These are phyloP conservation scores for Colletotrichum tanaceti DNA, from an alignment of 2,329 filamentous ascomycete genomes.

Conservation along the genomic window DNA sequence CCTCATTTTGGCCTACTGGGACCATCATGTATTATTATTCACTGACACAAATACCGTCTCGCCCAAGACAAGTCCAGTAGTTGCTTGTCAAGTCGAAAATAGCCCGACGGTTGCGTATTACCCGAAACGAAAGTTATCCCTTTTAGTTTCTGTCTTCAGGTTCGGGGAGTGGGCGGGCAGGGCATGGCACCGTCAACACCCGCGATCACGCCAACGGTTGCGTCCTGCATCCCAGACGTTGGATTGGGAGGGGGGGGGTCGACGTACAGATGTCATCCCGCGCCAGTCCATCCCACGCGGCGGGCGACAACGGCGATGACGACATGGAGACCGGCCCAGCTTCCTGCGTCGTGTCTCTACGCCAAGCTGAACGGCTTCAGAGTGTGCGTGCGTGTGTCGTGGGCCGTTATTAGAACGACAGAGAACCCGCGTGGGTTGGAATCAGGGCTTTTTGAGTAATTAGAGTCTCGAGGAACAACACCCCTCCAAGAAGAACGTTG, in stretches of 20 bases:
- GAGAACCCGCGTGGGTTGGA: background rate
- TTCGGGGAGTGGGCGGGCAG: background rate
- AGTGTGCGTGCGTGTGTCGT: background rate
- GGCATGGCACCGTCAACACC: slow-evolving; percentile 35
- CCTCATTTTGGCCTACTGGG: background rate
- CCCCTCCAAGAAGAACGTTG: no score
- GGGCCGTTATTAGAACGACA: slow-evolving; percentile 8
- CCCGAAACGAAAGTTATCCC: background rate
- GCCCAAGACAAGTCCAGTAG: background rate
- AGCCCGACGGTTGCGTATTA: no score
- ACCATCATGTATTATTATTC: background rate
- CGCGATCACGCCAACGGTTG: slow-evolving; percentile 36
- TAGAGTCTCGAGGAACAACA: background rate
- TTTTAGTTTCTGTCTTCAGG: background rate
- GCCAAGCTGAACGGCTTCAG: slow-evolving; percentile 13
- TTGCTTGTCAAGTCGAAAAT: no score
- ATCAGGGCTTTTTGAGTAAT: no score
- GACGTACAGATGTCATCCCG: slow-evolving; percentile 26
- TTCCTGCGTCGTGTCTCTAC: background rate
- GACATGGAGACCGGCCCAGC: slow-evolving; percentile 13
- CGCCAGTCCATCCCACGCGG: slow-evolving; percentile 35
- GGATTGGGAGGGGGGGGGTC: slow-evolving; percentile 31
- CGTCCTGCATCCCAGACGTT: slow-evolving; percentile 22
- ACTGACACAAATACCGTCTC: background rate
- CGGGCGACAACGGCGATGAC: slow-evolving; percentile 35